A percentile compares a stretch with the other conserved stretches of the same genome.
Evolutionary conservation across 1,284 basidiomycete species (phyloP).

Genomic region (Stereum hirsutum): DNA sequence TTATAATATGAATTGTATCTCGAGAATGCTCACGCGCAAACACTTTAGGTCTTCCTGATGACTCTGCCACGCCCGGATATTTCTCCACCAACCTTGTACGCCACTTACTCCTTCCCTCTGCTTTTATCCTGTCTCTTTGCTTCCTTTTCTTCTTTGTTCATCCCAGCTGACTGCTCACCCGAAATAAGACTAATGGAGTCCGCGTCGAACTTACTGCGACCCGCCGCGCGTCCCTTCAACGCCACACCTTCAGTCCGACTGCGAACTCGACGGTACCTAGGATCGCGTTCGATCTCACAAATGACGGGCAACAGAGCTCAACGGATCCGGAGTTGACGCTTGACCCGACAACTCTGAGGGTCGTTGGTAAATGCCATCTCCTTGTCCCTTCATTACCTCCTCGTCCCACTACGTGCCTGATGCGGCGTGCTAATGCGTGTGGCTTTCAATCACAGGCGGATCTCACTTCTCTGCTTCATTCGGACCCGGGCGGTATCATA

Average conservation of each 20-base stretch:
- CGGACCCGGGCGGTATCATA: conserved; percentile 46
- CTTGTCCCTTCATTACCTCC: too few species aligned
- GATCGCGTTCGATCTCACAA: conserved; percentile 46
- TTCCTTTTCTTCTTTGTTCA: neutral
- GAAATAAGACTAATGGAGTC: conserved; percentile 45
- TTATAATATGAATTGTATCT: neutral
- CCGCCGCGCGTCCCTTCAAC: conserved; percentile 43
- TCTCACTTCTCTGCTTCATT: conserved; percentile 38
- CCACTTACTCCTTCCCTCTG: neutral
- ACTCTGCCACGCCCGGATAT: conserved; percentile 52
- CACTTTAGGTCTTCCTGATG: conserved; percentile 41
- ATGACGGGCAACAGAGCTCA: conserved; percentile 45
- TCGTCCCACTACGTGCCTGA: conserved; percentile 9
- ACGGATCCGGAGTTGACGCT: conserved; percentile 35
- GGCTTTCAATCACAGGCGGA: conserved; percentile 15
- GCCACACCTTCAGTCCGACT: conserved; percentile 24
- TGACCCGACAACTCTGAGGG: conserved; percentile 35
- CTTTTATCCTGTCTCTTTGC: too few species aligned
- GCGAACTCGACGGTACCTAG: conserved; percentile 27
- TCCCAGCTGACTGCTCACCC: neutral
- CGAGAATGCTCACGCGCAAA: neutral
- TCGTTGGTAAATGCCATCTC: conserved; percentile 20
- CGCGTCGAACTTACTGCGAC: conserved; percentile 52
- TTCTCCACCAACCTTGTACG: conserved; percentile 49
- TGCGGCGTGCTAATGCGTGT: neutral